Evolutionary conservation across 176 grass and related monocot genomes (phyloP), one percentile per base, ranked within the genome.

Genomic region (Triticum dicoccoides): DNA sequence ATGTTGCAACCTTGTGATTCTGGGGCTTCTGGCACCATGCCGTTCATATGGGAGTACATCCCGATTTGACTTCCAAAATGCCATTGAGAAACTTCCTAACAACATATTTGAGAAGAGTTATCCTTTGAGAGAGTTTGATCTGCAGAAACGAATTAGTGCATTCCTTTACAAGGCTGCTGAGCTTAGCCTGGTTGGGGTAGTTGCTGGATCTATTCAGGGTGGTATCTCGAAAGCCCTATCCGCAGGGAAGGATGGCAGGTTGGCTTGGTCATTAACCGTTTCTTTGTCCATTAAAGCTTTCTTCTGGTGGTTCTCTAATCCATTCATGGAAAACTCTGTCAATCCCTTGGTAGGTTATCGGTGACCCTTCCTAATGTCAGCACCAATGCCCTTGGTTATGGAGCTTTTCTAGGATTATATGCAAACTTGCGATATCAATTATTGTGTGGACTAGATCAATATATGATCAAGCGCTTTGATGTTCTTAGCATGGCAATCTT

Each of bases 1-100:
- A 8, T 89, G 90, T 80, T 98, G 97, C 73, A 98, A 98, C 75
- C 89, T 92, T 74, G 84, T 98, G 82, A 88, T 98, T 65, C 88
- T 96, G 76, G 93, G 97, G 89, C 93, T 93, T 61, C 79, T 98
- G 79, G 92, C 97, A 82, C 94, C 97, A 82, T 96, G 97, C 76
- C 91, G 97, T 79, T 98, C 97, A 72, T 98, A 98, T 88, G 97
- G 97, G 77, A 98, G 84, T 84, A 98, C 90, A 79, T 98, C 95
- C 75, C 88, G 79, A 80, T 96, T 88, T 86, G 92, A 94, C 76
- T 92, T 96, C 71, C 81, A 98, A 88, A 96, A 92, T 80, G 88
- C 90, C 27, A 98, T 98, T 42, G 93, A 98, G 94, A 98, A 98
- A 89, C 97, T 98, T 88, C 97, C 97, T 29, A 98, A 96, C 82